Evolutionary conservation across 2,329 filamentous ascomycete species (phyloP), one percentile per base, ranked within the genome.

Genomic region (Dissoconium aciculare): DNA sequence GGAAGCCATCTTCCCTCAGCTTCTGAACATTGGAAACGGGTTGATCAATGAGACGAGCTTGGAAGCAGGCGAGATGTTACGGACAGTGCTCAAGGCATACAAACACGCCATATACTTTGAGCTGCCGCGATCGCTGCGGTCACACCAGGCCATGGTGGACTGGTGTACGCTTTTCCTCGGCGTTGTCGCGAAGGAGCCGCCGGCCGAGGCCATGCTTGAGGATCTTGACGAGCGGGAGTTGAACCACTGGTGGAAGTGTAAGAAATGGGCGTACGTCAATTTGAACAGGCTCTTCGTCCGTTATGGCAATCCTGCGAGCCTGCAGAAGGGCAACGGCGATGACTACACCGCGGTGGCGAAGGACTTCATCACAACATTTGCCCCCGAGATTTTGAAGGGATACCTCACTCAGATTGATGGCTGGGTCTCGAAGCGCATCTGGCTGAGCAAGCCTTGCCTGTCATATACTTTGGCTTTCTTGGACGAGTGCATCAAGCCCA

Each of bases 261-360:
- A 95, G 74, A 98, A 98, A 60, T 95, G 89, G 89, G 80, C 87
- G 10, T 98, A 94, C 58, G 92, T 89, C 50, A 95, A 95, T 57
- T 61, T 98, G 46, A 98, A 98, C 62, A 73, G 89, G 39, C 71
- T 98, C 11, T 98, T 89, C 52, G 85, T 95, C 48, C 44, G 85
- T 57, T 93, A 98, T 50, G 89, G 89, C 37, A 95, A 92, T 61
- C 80, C 81, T 8, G 65, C 73, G 28, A 74, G 72, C 21, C 64
- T 92, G 36, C 72, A 75, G 37, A 78, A 79, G 50, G 67, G 66
- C 41, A 85, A 83, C 51, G 72, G 67, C 34, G 73, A 82, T 38
- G 80, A 85, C 40, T 79, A 84, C 41, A 67, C 74, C 15, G 72
- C 74, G 32, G 93, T 91, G 42, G 80, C 87, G 36, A 93, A 92